These are phyloP conservation scores for Boletus tomentosulus DNA, from an alignment of 768 basidiomycete species.

Conservation along the genomic window DNA sequence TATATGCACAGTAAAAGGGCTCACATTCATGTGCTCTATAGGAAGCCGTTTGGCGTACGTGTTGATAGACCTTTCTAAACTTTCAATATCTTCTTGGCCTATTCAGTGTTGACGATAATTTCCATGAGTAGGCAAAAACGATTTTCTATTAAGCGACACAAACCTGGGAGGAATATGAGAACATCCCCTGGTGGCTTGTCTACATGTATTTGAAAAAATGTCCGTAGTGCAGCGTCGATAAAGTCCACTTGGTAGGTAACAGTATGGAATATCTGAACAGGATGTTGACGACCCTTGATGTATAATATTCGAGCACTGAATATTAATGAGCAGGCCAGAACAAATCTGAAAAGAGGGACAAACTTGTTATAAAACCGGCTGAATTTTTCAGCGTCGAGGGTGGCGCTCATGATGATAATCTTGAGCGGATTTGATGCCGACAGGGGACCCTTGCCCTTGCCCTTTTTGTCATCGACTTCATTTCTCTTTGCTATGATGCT, in stretches of 20 bases:
- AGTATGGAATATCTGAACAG: constrained; percentile 82
- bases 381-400: constrained; percentile 93
- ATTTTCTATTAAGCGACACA: not conserved
- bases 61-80: constrained; percentile 69
- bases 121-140: not conserved
- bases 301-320: constrained; percentile 82
- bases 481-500: constrained; percentile 70
- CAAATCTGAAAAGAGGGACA: constrained; percentile 24
- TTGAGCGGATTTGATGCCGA: constrained; percentile 64
- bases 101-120: not conserved
- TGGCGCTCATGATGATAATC: constrained; percentile 96
- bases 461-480: constrained; percentile 39
- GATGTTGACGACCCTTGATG: constrained; percentile 89
- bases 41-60: constrained; percentile 69
- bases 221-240: constrained; percentile 82
- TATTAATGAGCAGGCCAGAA: constrained; percentile 4
- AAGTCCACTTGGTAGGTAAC: constrained; percentile 75
- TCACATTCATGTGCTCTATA: constrained; percentile 46
- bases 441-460: constrained; percentile 35
- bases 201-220: constrained; percentile 91
- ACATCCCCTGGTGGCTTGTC: constrained; percentile 82
- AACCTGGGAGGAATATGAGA: constrained; percentile 89
- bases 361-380: constrained; percentile 83
- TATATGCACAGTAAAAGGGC: constrained; percentile 7
- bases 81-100: constrained; percentile 98